Conservation (phyloP, 192 early-diverging fungal genomes). For the Coemansia sp. region DNA sequence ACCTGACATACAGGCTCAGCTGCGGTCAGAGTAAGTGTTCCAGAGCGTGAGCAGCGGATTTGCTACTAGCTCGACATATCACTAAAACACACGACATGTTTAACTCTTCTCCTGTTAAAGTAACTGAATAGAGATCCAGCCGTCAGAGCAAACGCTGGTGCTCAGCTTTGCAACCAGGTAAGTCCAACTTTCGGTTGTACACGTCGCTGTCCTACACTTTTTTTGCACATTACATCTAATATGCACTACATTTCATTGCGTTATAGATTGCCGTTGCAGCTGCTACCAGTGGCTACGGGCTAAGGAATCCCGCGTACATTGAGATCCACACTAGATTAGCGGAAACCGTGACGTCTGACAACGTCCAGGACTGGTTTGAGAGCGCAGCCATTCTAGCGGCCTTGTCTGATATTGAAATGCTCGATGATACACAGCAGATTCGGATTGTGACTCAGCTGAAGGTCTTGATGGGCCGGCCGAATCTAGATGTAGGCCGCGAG, state of each 20-base stretch:
- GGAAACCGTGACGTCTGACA: conserved; percentile 5
- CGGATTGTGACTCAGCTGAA: conserved; percentile 32
- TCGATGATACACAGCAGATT: conserved; percentile 31
- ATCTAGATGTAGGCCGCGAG: conserved; percentile 24
- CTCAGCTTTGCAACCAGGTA: conserved; percentile 23
- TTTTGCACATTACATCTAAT: neutral
- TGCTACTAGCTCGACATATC: neutral
- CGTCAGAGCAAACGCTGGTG: conserved; percentile 12
- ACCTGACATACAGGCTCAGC: conserved; percentile 7
- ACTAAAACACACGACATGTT: neutral
- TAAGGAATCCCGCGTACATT: conserved; percentile 17
- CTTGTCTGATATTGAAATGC: conserved; percentile 30
- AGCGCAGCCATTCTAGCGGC: conserved; percentile 31
- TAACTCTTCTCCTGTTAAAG: neutral
- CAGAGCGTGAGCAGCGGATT: no score
- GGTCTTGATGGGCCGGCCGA: conserved; percentile 12
- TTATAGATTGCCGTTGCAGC: conserved; percentile 29
- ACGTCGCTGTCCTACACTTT: neutral
- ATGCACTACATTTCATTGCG: neutral
- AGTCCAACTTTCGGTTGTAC: neutral
- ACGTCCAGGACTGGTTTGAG: conserved; percentile 22
- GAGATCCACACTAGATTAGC: conserved; percentile 20
- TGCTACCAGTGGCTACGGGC: conserved; percentile 13
- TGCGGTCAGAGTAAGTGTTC: conserved; percentile 23
- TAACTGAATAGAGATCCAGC: conserved; percentile 16